Conservation (phyloP, 139 green algal species). For the Astrephomene gubernaculifera region DNA sequence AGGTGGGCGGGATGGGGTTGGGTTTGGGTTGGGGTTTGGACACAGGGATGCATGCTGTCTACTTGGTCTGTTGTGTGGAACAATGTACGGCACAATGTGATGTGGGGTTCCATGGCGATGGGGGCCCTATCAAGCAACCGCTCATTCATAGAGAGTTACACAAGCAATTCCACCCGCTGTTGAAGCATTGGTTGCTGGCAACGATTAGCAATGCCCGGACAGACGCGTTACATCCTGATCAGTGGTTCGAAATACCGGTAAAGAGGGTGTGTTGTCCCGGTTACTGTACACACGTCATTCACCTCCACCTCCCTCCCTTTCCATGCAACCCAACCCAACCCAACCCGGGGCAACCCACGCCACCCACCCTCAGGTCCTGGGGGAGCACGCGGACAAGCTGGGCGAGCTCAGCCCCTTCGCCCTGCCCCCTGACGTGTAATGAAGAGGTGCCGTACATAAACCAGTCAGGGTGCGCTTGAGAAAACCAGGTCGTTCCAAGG, state of each 20-base stretch:
- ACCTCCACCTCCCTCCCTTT: not conserved
- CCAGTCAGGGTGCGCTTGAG: too few relatives aligned
- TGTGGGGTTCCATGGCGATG: not conserved
- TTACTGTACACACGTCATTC: not conserved
- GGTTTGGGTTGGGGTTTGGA: not conserved
- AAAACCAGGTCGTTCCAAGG: too few relatives aligned
- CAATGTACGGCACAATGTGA: not conserved
- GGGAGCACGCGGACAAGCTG: conserved; percentile 53
- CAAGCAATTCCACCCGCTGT: too few relatives aligned
- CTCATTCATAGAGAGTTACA: too few relatives aligned
- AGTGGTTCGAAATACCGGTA: not conserved
- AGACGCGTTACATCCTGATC: not conserved
- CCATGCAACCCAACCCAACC: not conserved
- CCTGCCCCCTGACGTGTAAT: conserved; percentile 60
- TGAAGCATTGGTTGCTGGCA: not conserved
- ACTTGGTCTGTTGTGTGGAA: not conserved
- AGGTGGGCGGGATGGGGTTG: conserved; percentile 41
- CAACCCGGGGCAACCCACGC: not conserved
- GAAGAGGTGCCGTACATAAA: not conserved
- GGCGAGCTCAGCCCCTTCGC: conserved; percentile 62
- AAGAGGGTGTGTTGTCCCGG: not conserved
- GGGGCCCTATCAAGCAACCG: not conserved
- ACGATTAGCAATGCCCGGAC: not conserved
- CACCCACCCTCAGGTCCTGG: conserved; percentile 47
- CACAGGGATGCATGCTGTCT: not conserved